Percentiles rank a stretch among this genome's conserved stretches.
Conservation (phyloP, 305 asterid genomes). For the Fraxinus platypoda region DNA sequence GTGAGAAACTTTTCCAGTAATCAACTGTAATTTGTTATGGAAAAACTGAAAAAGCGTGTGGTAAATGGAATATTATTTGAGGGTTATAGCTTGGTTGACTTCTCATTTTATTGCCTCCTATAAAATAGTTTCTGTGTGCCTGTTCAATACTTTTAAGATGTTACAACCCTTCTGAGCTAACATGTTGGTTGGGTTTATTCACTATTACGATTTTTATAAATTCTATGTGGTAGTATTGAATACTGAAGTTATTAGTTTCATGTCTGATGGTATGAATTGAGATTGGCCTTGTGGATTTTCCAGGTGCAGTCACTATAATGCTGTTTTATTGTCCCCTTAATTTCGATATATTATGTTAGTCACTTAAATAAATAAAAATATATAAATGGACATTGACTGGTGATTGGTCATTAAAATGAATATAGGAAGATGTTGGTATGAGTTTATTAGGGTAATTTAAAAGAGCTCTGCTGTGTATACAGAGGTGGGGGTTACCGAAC, state of each 20-base stretch:
- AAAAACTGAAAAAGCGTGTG: background rate
- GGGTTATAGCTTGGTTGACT: constrained; percentile 2
- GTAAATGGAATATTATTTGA: background rate
- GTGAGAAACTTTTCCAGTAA: constrained; percentile 42
- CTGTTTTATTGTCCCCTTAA: background rate
- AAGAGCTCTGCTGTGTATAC: too few species aligned
- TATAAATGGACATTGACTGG: background rate
- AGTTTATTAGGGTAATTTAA: background rate
- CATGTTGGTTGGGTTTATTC: background rate
- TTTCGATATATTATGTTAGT: background rate
- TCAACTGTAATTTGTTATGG: constrained; percentile 13
- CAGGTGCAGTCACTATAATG: background rate
- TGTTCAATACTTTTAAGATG: background rate
- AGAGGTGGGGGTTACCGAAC: too few species aligned
- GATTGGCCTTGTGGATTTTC: background rate
- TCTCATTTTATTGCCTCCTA: background rate
- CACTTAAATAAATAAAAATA: background rate
- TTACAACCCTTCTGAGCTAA: constrained; percentile 1
- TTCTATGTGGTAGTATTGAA: background rate
- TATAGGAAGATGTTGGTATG: background rate
- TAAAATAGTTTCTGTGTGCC: background rate
- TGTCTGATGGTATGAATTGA: background rate
- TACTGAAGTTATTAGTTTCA: background rate
- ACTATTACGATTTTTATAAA: background rate
- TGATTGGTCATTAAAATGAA: background rate